Conservation (phyloP, 805 yeast species). For the Metschnikowia orientalis region DNA sequence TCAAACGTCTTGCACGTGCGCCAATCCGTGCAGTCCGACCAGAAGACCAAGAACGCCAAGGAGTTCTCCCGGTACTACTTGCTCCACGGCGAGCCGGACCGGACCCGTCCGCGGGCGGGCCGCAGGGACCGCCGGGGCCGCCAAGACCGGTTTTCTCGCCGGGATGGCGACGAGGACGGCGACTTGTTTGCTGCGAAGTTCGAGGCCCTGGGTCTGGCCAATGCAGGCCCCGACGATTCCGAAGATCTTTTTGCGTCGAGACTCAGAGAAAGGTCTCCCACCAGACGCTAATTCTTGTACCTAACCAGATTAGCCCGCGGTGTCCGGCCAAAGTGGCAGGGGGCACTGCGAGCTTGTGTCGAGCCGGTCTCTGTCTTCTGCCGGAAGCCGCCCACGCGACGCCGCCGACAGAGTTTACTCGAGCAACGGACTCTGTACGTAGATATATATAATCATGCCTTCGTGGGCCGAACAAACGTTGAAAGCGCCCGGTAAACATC, state of each 20-base stretch:
- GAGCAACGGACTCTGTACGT: no score
- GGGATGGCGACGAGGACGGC: constrained; percentile 16
- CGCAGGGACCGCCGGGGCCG: constrained; percentile 14
- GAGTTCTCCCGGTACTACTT: constrained; percentile 60
- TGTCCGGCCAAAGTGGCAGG: no score
- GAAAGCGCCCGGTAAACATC: no score
- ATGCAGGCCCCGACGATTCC: constrained; percentile 20
- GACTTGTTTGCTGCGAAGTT: constrained; percentile 24
- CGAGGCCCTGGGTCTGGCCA: constrained; percentile 6
- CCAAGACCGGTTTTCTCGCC: constrained; percentile 11
- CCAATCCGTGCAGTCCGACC: constrained; percentile 50
- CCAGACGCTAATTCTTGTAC: constrained; percentile 1
- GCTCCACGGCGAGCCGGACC: constrained; percentile 67
- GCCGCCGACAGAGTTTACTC: no score
- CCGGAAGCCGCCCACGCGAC: no score
- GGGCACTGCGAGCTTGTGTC: no score
- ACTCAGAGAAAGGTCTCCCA: constrained; percentile 21
- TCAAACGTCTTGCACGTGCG: constrained; percentile 41
- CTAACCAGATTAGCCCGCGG: no score
- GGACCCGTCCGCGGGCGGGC: constrained; percentile 21
- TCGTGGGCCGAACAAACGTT: no score
- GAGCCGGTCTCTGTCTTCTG: no score
- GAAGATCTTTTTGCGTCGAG: constrained; percentile 36
- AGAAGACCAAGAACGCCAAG: constrained; percentile 53
- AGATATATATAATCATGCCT: no score